A percentile compares a stretch with the other conserved stretches of the same genome.
These are phyloP conservation scores for Phaeosphaeria sp. DNA, from an alignment of 2,329 filamentous ascomycete genomes.

Conservation along the genomic window DNA sequence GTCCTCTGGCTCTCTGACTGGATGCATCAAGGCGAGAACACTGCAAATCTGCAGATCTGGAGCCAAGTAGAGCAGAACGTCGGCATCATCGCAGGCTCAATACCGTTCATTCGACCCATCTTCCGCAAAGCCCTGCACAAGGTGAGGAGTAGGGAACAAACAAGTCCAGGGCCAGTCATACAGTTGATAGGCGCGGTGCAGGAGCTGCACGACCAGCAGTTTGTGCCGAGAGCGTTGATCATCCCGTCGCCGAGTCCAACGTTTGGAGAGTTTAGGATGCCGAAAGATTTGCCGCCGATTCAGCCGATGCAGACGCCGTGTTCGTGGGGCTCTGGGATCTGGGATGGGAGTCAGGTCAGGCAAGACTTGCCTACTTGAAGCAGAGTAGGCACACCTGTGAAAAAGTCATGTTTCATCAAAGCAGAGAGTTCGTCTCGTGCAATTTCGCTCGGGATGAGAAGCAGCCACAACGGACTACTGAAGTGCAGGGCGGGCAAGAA, in stretches of 20 bases:
- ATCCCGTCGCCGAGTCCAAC: conserved; percentile 33
- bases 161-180: conserved; percentile 18
- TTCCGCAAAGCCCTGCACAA: conserved; percentile 18
- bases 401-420: no score
- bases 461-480: no score
- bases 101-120: conserved; percentile 39
- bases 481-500: no score
- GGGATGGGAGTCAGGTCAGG: conserved; percentile 21
- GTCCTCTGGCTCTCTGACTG: conserved; percentile 33
- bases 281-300: conserved; percentile 22
- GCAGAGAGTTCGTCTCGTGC: no score
- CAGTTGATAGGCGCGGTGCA: conserved; percentile 13
- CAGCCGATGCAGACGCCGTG: conserved; percentile 9
- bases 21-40: conserved; percentile 18
- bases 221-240: conserved; percentile 24
- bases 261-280: conserved; percentile 24
- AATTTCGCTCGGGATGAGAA: no score
- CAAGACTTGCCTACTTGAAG: conserved; percentile 10
- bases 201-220: conserved; percentile 9
- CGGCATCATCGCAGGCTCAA: conserved; percentile 40
- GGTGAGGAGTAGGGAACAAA: conserved; percentile 12
- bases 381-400: neutral
- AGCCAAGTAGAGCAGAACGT: conserved; percentile 41
- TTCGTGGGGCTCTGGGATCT: conserved; percentile 17
- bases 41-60: conserved; percentile 35